Evolutionary conservation across 2,329 filamentous ascomycete genomes (phyloP).

Genomic region (Verticillium longisporum): DNA sequence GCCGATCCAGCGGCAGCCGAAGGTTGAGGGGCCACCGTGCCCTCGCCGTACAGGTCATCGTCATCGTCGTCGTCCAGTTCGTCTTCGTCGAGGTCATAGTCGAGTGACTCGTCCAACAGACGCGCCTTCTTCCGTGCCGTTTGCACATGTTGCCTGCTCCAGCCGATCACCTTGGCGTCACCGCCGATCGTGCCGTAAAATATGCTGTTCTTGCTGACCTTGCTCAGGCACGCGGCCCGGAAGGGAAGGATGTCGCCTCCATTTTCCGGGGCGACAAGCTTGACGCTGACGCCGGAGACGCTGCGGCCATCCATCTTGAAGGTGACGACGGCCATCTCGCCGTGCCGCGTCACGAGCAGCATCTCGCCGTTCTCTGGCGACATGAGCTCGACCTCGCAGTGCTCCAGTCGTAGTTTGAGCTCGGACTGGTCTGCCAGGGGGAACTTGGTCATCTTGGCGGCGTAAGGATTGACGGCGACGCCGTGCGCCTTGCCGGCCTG

Average conservation of each 20-base stretch:
- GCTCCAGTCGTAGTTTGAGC: constrained; percentile 72
- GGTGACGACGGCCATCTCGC: constrained; percentile 65
- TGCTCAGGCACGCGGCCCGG: constrained; percentile 61
- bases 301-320: constrained; percentile 88
- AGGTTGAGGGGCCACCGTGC: constrained; percentile 21
- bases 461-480: constrained; percentile 86
- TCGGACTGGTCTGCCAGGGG: constrained; percentile 80
- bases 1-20: constrained; percentile 28
- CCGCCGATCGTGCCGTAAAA: constrained; percentile 83
- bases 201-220: constrained; percentile 59
- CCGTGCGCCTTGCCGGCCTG: constrained; percentile 92
- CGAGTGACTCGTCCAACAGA: constrained; percentile 45
- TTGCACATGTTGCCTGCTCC: constrained; percentile 60
- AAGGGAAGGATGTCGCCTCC: constrained; percentile 57
- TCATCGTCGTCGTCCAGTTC: constrained; percentile 58
- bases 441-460: constrained; percentile 75
- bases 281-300: constrained; percentile 78
- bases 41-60: constrained; percentile 51
- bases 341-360: constrained; percentile 72
- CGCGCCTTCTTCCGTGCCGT: constrained; percentile 56
- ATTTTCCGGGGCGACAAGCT: constrained; percentile 52
- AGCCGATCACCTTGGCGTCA: constrained; percentile 76
- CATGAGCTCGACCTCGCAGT: constrained; percentile 69
- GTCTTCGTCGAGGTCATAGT: constrained; percentile 44
- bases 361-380: constrained; percentile 74